Conservation (phyloP, 2,329 filamentous ascomycete genomes). For the Colletotrichum scovillei region DNA sequence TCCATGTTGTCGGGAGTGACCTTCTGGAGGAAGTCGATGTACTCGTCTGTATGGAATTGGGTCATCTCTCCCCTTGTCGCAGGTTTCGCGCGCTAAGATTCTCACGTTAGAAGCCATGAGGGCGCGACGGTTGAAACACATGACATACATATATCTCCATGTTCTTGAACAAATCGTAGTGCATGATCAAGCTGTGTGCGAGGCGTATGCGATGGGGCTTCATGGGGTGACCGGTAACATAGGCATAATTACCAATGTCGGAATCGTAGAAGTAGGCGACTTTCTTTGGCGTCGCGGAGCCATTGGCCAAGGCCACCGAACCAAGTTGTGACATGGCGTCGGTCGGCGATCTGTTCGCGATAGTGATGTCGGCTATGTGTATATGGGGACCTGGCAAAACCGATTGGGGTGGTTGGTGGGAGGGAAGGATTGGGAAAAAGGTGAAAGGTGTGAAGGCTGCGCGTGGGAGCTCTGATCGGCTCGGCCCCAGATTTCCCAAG, state of each 20-base stretch:
- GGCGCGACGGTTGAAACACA: conserved; percentile 43
- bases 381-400: neutral
- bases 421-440: conserved; percentile 29
- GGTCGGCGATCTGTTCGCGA: conserved; percentile 4
- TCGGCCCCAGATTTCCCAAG: conserved; percentile 37
- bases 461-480: conserved; percentile 34
- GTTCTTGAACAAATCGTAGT: conserved; percentile 94
- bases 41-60: conserved; percentile 94
- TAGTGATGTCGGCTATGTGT: neutral
- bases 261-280: conserved; percentile 99
- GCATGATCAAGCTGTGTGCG: conserved; percentile 95
- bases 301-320: conserved; percentile 57
- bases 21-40: conserved; percentile 93
- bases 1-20: conserved; percentile 99
- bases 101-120: conserved; percentile 7
- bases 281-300: conserved; percentile 71
- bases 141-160: conserved; percentile 93
- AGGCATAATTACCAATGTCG: conserved; percentile 98
- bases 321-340: conserved; percentile 46
- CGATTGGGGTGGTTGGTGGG: conserved; percentile 3
- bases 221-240: conserved; percentile 97
- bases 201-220: conserved; percentile 96
- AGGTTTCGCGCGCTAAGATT: conserved; percentile 78
- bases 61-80: conserved; percentile 91
- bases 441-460: conserved; percentile 31